A percentile compares a stretch with the other conserved stretches of the same genome.
These are phyloP conservation scores for Singerocomus inundabilis DNA, from an alignment of 1,284 basidiomycete genomes.

Conservation along the genomic window DNA sequence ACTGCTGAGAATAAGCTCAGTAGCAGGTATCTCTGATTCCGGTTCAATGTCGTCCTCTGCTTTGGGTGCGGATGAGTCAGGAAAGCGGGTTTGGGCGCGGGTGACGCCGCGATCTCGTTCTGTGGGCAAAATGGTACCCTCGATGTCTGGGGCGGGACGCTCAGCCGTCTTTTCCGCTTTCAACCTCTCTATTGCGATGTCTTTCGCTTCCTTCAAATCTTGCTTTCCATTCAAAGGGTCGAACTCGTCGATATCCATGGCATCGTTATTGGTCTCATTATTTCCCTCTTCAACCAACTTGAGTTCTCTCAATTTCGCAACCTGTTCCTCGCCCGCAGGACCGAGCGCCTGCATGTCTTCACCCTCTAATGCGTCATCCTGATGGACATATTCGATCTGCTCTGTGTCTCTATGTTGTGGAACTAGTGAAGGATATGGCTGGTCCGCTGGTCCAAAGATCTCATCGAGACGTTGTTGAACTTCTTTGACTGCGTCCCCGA, in stretches of 20 bases:
- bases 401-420: constrained; percentile 31
- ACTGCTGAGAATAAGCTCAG: constrained; percentile 49
- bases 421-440: constrained; percentile 16
- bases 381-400: constrained; percentile 77
- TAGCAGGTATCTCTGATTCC: constrained; percentile 35
- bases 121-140: constrained; percentile 48
- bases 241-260: constrained; percentile 49
- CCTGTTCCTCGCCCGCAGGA: constrained; percentile 80
- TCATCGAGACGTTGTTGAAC: constrained; percentile 84
- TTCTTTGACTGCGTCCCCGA: constrained; percentile 86
- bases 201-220: constrained; percentile 28
- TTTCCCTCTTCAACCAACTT: constrained; percentile 66
- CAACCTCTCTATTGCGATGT: constrained; percentile 30
- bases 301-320: constrained; percentile 79
- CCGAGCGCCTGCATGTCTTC: constrained; percentile 90
- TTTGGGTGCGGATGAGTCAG: constrained; percentile 31
- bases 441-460: constrained; percentile 61
- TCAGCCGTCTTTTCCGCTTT: constrained; percentile 34
- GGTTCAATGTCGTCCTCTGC: constrained; percentile 30
- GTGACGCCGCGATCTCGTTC: constrained; percentile 28
- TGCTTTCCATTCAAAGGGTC: constrained; percentile 16
- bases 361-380: constrained; percentile 54
- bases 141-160: constrained; percentile 38
- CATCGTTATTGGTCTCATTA: constrained; percentile 33
- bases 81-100: constrained; percentile 9